Base-by-base conservation (phyloP, 192 early-diverging fungal genomes). In the Mortierella alpina region DNA sequence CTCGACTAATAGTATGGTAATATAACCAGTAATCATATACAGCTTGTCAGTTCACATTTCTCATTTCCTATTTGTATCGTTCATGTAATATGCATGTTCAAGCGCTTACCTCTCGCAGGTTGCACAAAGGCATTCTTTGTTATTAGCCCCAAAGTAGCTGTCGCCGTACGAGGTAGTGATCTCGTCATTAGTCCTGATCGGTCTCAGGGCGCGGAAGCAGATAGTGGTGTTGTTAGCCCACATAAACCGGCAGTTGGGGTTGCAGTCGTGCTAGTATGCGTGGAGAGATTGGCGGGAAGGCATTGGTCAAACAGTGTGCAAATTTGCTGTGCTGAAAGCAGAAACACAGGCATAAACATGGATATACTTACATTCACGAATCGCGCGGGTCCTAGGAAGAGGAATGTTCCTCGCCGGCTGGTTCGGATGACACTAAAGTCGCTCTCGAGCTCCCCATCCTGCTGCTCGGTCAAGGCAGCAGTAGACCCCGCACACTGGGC, bases 301-400 rank as follows among this genome's bases (percentile, higher is more conserved):
- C 47, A 70, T 20, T 14, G 18, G 63, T 46, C 56, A 57, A 48
- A 44, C 7, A 48, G 41, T 18, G 52, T 44, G 41, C 1, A 39
- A 47, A 48, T 40, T 47, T 23, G 47, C 59, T 55, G 14, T 22
- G 73, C 6, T 54, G 20, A 53, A 46, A 66, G 18, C 59, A n/a
- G 49, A 68, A 50, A 64, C 55, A 41, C 9, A n/a, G 55, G 12
- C 17, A 59, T 47, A 42, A 11, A 18, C 31, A 68, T 44, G 13
- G 11, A 17, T 5, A 50, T 47, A 48, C 80, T 76, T 86, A 88
- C 87, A 57, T 91, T 91, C 11, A 91, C 87, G 75, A 91, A 91
- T 22, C 90, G 82, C 5, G 88, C 90, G 18, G 90, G 90, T 14
- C 90, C 90, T 5, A 91, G 73, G 57, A 90, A 90, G 18, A 91